Conservation (phyloP, 2,329 filamentous ascomycete species). For the Pseudocercospora fuligena region DNA sequence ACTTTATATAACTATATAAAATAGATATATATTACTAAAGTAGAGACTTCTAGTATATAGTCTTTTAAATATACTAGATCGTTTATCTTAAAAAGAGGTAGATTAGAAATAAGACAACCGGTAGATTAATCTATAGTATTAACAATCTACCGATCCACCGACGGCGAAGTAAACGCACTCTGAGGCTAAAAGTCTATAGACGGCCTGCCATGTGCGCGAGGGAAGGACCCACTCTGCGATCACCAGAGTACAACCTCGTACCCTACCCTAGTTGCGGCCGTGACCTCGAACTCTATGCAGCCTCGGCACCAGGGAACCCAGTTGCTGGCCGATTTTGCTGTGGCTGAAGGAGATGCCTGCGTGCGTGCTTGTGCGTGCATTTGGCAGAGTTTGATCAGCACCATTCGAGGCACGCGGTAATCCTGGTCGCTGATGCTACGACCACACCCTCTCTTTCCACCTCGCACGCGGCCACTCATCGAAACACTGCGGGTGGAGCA, state of each 20-base stretch:
- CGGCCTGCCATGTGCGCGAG: conserved; percentile 20
- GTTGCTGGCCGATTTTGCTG: conserved; percentile 1
- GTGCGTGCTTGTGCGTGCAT: conserved; percentile 8
- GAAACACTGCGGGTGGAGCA: conserved; percentile 29
- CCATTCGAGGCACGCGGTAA: conserved; percentile 10
- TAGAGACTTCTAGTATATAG: no score
- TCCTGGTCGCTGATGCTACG: conserved; percentile 15
- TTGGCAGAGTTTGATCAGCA: conserved; percentile 18
- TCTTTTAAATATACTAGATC: no score
- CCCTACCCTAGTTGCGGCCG: conserved; percentile 1
- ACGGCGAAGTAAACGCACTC: no score
- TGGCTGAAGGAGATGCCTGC: conserved; percentile 21
- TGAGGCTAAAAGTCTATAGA: conserved; percentile 25
- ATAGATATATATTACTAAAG: no score
- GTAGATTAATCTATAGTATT: no score
- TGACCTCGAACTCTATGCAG: conserved; percentile 12
- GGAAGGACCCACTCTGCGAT: not conserved
- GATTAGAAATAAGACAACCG: no score
- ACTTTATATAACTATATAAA: no score
- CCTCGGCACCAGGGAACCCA: conserved; percentile 1
- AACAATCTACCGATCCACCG: no score
- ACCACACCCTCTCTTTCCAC: conserved; percentile 14
- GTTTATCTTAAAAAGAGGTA: no score
- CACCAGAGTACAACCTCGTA: not conserved
- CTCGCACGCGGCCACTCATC: conserved; percentile 21